phyloP scores from a whole-genome alignment of 1,284 basidiomycete genomes.

The Irpex sp. region DNA sequence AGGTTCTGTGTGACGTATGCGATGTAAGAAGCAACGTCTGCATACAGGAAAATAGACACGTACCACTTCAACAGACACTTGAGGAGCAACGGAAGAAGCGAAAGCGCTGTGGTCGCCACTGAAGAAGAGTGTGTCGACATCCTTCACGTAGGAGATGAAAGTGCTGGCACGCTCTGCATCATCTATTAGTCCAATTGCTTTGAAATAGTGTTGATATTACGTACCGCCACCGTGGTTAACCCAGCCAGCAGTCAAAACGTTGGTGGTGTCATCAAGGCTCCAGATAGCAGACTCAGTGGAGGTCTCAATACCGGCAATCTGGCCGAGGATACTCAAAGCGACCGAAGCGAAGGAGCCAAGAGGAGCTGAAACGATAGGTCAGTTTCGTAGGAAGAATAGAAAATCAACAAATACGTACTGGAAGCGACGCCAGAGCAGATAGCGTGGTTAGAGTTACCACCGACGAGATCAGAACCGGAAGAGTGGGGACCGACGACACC shows the following conservation, averaged over 20 bases:
- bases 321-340: slow-evolving; percentile 1
- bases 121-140: slow-evolving; percentile 3
- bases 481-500: slow-evolving; percentile 4
- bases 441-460: slow-evolving; percentile 8
- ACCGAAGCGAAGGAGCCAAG: not conserved
- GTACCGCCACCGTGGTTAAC: slow-evolving; percentile 2
- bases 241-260: slow-evolving; percentile 6
- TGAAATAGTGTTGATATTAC: not conserved
- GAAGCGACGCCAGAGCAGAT: slow-evolving; percentile 6
- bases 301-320: slow-evolving; percentile 3
- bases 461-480: slow-evolving; percentile 1
- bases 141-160: slow-evolving; percentile 1
- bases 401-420: not conserved
- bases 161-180: not conserved
- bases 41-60: not conserved
- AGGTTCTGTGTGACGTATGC: not conserved
- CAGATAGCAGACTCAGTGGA: slow-evolving; percentile 7
- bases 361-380: not conserved
- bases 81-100: not conserved
- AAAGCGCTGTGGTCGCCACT: slow-evolving; percentile 3
- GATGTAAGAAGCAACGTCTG: not conserved
- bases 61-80: slow-evolving; percentile 4
- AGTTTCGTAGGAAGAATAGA: not conserved
- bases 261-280: slow-evolving; percentile 7
- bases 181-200: not conserved